These are phyloP conservation scores for Rhizophora mangle DNA, from an alignment of 345 rosid genomes.

Conservation along the genomic window DNA sequence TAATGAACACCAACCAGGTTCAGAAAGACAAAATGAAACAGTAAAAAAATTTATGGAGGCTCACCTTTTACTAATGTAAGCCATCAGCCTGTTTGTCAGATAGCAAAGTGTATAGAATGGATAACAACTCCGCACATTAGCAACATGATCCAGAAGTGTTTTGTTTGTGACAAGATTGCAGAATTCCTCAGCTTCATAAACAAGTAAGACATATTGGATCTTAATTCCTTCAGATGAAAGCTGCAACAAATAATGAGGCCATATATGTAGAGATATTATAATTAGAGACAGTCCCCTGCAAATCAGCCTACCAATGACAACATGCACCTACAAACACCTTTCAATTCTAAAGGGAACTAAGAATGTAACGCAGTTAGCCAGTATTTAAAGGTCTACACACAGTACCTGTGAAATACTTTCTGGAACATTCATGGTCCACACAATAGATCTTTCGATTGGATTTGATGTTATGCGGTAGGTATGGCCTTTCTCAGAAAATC, in stretches of 20 bases:
- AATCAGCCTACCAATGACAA: background rate
- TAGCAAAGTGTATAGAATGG: slow-evolving; percentile 83
- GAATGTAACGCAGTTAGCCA: background rate
- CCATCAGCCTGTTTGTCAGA: slow-evolving; percentile 77
- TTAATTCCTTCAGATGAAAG: slow-evolving; percentile 44
- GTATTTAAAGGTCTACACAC: background rate
- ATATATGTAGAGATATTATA: background rate
- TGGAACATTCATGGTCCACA: slow-evolving; percentile 81
- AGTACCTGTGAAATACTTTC: slow-evolving; percentile 69
- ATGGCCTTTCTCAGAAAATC: slow-evolving; percentile 82
- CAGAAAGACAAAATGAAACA: too few species aligned
- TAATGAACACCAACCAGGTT: too few species aligned
- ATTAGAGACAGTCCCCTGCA: background rate
- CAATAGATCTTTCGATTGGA: slow-evolving; percentile 76
- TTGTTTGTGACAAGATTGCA: slow-evolving; percentile 62
- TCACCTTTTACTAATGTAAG: slow-evolving; percentile 60
- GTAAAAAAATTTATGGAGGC: too few species aligned
- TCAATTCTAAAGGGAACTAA: background rate
- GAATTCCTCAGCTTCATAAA: slow-evolving; percentile 81
- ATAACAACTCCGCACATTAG: slow-evolving; percentile 55
- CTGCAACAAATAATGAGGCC: slow-evolving; percentile 40
- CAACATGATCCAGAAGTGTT: slow-evolving; percentile 53
- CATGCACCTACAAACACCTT: background rate
- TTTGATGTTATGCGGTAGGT: slow-evolving; percentile 60
- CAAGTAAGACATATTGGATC: slow-evolving; percentile 56